Evolutionary conservation across 257 asterid genomes (phyloP).

Genomic region (Linaria vulgaris): DNA sequence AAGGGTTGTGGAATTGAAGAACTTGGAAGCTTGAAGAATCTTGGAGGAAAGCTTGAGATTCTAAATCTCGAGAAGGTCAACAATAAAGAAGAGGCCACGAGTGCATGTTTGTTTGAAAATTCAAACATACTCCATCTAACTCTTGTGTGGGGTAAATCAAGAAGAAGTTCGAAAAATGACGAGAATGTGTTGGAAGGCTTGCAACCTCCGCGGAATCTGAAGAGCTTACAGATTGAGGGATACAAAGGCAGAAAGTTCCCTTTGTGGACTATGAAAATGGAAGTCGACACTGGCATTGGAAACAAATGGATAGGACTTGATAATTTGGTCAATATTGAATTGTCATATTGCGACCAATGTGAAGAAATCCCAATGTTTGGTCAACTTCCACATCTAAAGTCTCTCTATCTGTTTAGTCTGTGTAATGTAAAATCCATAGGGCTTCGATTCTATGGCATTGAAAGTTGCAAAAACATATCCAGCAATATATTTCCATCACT

Average conservation of each 20-base stretch:
- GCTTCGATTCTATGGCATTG: not conserved
- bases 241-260: constrained; percentile 25
- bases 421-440: not conserved
- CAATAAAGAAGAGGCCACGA: constrained; percentile 23
- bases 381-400: constrained; percentile 20
- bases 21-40: constrained; percentile 27
- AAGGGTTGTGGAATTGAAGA: constrained; percentile 31
- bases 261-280: constrained; percentile 21
- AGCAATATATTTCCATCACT: constrained; percentile 26
- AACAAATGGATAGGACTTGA: not conserved
- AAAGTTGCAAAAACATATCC: not conserved
- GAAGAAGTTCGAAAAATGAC: not conserved
- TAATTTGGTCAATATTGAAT: not conserved
- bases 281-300: not conserved
- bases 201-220: constrained; percentile 26
- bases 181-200: constrained; percentile 36
- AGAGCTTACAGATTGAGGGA: not conserved
- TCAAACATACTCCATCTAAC: constrained; percentile 13
- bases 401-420: not conserved
- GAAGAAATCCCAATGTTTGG: constrained; percentile 31
- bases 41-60: constrained; percentile 24
- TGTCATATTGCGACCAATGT: not conserved
- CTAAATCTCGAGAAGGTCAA: constrained; percentile 24
- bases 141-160: constrained; percentile 19
- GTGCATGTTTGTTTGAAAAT: constrained; percentile 27